phyloP scores from a whole-genome alignment of 2,329 filamentous ascomycete species.

The Microdochium nivale region DNA sequence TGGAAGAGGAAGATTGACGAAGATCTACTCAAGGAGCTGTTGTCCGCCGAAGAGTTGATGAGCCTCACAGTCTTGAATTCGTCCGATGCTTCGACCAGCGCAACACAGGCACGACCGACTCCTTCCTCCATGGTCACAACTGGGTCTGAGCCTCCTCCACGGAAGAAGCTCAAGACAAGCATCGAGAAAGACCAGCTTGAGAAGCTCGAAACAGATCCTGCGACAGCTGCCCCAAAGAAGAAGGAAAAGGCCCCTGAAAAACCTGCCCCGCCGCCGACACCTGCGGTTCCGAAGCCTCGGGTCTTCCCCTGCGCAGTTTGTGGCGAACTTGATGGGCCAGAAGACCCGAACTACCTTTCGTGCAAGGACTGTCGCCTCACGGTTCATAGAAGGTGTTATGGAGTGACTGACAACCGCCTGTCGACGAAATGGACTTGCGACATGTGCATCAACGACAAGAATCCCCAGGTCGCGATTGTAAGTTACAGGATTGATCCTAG shows the following conservation, averaged over 20 bases:
- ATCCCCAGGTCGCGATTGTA: constrained; percentile 84
- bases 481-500: constrained; percentile 23
- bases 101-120: constrained; percentile 19
- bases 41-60: constrained; percentile 55
- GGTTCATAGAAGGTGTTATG: constrained; percentile 88
- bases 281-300: constrained; percentile 71
- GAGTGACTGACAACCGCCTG: constrained; percentile 62
- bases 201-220: constrained; percentile 35
- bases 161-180: constrained; percentile 55
- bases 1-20: constrained; percentile 89
- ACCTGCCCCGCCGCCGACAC: constrained; percentile 56
- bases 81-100: constrained; percentile 16
- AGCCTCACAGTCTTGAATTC: constrained; percentile 30
- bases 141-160: constrained; percentile 42
- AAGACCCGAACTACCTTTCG: constrained; percentile 59
- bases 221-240: constrained; percentile 38
- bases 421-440: constrained; percentile 88
- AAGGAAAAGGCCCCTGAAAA: constrained; percentile 44
- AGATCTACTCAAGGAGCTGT: constrained; percentile 70
- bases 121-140: constrained; percentile 14
- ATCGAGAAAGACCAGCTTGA: constrained; percentile 41
- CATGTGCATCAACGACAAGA: constrained; percentile 91
- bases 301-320: constrained; percentile 82
- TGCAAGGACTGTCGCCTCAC: constrained; percentile 86
- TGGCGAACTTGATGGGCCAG: constrained; percentile 60